A percentile compares a stretch with the other conserved stretches of the same genome.
Evolutionary conservation across 1,139 yeast genomes (phyloP).

Genomic region (Meyerozyma carpophila): DNA sequence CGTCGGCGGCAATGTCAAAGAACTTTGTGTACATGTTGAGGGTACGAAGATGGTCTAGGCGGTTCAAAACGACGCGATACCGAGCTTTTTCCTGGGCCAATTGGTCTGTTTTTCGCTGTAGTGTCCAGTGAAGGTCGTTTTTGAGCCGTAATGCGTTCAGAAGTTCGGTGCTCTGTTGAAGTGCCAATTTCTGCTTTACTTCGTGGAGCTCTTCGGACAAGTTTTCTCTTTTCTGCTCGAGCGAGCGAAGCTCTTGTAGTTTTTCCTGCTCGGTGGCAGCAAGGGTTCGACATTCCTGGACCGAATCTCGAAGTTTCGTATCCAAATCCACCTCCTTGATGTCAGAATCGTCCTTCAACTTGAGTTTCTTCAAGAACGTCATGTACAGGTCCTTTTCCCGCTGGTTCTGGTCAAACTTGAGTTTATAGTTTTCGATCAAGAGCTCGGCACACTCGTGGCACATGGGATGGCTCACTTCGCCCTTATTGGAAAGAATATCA

Average conservation of each 20-base stretch:
- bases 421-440: constrained; percentile 61
- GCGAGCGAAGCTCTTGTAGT: constrained; percentile 34
- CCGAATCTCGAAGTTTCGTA: constrained; percentile 34
- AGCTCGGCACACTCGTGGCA: constrained; percentile 79
- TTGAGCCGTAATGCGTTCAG: constrained; percentile 37
- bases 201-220: constrained; percentile 34
- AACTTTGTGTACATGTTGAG: constrained; percentile 79
- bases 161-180: constrained; percentile 36
- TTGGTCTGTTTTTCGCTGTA: constrained; percentile 44
- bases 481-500: constrained; percentile 52
- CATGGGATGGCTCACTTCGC: constrained; percentile 82
- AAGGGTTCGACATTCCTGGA: constrained; percentile 34
- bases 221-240: constrained; percentile 38
- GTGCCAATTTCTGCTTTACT: constrained; percentile 35
- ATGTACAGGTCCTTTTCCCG: constrained; percentile 77
- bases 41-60: constrained; percentile 63
- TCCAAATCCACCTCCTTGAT: constrained; percentile 18
- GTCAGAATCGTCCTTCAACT: constrained; percentile 21
- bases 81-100: constrained; percentile 58
- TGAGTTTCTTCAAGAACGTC: constrained; percentile 63
- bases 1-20: constrained; percentile 63
- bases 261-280: constrained; percentile 28
- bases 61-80: constrained; percentile 56
- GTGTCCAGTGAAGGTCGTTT: constrained; percentile 49
- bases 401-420: constrained; percentile 67